Evolutionary conservation across 1,139 yeast genomes (phyloP).

Genomic region (Hyphopichia burtonii): DNA sequence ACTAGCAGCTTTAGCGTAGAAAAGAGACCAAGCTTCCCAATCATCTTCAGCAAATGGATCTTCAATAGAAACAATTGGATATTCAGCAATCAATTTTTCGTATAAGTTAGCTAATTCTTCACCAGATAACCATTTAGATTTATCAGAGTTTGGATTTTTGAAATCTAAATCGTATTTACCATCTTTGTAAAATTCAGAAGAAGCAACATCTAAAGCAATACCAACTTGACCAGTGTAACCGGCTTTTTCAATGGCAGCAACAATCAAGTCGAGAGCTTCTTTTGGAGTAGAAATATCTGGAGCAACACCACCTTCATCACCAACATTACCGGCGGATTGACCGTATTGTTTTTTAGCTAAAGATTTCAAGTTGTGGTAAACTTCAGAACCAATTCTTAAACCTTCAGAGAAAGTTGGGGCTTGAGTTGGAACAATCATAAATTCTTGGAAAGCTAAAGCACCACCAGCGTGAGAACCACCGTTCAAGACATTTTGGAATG

Average conservation of each 20-base stretch:
- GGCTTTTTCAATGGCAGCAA: conserved; percentile 80
- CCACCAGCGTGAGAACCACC: conserved; percentile 99
- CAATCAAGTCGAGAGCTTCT: conserved; percentile 92
- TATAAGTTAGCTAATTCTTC: conserved; percentile 81
- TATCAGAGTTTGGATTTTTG: conserved; percentile 91
- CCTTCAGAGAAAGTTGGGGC: conserved; percentile 90
- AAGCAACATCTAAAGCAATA: conserved; percentile 93
- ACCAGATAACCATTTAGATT: conserved; percentile 86
- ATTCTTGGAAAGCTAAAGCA: conserved; percentile 96
- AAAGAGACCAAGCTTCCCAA: conserved; percentile 96
- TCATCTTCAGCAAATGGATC: conserved; percentile 99
- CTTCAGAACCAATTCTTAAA: conserved; percentile 92
- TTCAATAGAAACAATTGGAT: conserved; percentile 96
- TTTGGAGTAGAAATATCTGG: conserved; percentile 90
- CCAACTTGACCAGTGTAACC: conserved; percentile 90
- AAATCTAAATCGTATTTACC: conserved; percentile 96
- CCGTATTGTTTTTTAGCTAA: conserved; percentile 92
- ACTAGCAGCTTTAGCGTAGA: conserved; percentile 67
- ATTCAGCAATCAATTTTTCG: conserved; percentile 72
- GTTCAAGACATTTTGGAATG: conserved; percentile 95
- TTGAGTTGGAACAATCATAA: conserved; percentile 94
- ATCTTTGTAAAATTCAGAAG: conserved; percentile 94
- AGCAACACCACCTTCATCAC: conserved; percentile 99
- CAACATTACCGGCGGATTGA: conserved; percentile 96
- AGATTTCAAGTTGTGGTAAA: conserved; percentile 90